Conservation (phyloP, 169 alveolate genomes). For the Plasmodium vinckei region DNA sequence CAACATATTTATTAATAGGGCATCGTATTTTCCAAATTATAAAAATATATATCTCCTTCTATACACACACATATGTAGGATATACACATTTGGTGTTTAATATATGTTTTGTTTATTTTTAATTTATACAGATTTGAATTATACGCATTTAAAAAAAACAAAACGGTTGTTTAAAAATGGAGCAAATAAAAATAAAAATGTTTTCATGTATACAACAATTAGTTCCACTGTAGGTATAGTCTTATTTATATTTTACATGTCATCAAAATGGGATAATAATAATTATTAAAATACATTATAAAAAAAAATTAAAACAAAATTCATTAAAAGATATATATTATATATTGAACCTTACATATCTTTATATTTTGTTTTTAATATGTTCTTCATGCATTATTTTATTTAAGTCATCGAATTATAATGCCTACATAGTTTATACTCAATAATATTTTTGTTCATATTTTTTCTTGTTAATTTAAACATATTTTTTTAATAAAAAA, state of each 20-base stretch:
- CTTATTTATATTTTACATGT: conserved; percentile 38
- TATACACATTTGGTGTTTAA: background rate
- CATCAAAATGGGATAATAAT: conserved; percentile 58
- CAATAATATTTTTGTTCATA: too few species aligned
- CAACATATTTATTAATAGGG: background rate
- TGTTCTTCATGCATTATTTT: background rate
- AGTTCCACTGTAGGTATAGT: conserved; percentile 50
- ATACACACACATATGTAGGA: background rate
- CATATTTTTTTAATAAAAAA: conserved; percentile 33
- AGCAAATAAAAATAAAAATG: conserved; percentile 16
- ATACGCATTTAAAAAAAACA: conserved; percentile 32
- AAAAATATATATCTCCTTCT: too few species aligned
- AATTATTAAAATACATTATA: conserved; percentile 9
- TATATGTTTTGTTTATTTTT: background rate
- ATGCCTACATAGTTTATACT: too few species aligned
- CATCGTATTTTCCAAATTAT: too few species aligned
- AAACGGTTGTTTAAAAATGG: conserved; percentile 37
- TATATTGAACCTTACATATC: background rate
- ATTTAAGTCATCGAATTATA: too few species aligned
- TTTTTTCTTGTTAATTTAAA: background rate
- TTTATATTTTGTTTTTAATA: background rate
- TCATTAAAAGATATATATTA: background rate
- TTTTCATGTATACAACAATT: conserved; percentile 20
- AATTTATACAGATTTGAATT: conserved; percentile 26
- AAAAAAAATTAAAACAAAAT: background rate